A percentile compares a stretch with the other conserved stretches of the same genome.
These are phyloP conservation scores for Rhinocladiella similis DNA, from an alignment of 2,329 filamentous ascomycete species.

Conservation along the genomic window DNA sequence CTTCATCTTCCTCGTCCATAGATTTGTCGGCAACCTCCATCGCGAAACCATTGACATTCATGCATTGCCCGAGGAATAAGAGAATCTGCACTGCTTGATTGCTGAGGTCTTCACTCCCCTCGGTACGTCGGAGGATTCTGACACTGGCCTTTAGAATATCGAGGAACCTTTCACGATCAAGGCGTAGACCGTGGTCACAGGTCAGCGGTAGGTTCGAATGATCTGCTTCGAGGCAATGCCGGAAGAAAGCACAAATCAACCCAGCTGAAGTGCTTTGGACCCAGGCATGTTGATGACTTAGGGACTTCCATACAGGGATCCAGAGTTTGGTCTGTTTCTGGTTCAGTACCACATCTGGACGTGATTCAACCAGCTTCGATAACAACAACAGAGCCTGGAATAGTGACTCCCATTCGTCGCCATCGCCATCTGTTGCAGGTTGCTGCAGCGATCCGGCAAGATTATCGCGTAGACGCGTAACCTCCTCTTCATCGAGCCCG, in stretches of 20 bases:
- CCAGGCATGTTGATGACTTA: conserved; percentile 70
- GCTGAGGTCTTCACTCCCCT: conserved; percentile 72
- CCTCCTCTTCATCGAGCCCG: conserved; percentile 56
- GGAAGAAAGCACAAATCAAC: conserved; percentile 74
- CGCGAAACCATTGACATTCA: conserved; percentile 58
- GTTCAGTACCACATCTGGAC: conserved; percentile 65
- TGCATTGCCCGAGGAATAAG: conserved; percentile 72
- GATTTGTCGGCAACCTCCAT: conserved; percentile 45
- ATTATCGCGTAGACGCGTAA: conserved; percentile 14
- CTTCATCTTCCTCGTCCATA: conserved; percentile 41
- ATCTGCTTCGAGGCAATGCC: conserved; percentile 67
- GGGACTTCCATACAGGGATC: conserved; percentile 65
- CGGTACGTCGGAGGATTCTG: conserved; percentile 60
- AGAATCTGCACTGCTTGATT: conserved; percentile 78
- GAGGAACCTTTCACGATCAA: conserved; percentile 66
- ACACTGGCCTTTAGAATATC: conserved; percentile 58
- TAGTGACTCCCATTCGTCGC: conserved; percentile 63
- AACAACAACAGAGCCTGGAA: conserved; percentile 72
- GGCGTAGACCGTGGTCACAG: conserved; percentile 69
- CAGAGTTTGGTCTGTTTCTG: conserved; percentile 66
- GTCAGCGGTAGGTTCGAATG: conserved; percentile 59
- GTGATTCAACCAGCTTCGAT: conserved; percentile 65
- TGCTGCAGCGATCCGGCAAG: conserved; percentile 10
- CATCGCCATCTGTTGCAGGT: conserved; percentile 44
- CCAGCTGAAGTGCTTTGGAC: conserved; percentile 77